These are phyloP conservation scores for Durusdinium trenchii DNA, from an alignment of 73 alveolate species.

Conservation along the genomic window DNA sequence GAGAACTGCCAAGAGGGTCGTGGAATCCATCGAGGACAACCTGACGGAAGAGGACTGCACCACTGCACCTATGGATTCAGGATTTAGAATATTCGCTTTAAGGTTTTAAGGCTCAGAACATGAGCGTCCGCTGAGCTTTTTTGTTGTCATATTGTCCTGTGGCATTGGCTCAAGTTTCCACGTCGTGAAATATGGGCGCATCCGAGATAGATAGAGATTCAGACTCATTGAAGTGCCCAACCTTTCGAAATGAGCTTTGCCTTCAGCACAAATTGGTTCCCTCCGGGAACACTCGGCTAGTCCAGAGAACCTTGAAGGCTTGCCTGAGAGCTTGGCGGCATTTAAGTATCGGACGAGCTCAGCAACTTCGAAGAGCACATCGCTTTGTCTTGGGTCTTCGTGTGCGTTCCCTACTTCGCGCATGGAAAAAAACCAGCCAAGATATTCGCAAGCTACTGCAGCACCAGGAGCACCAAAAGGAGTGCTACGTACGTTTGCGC, in stretches of 20 bases:
- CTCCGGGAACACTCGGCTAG: too few relatives aligned
- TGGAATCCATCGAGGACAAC: slow-evolving; percentile 79
- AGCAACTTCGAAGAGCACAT: slow-evolving; percentile 40
- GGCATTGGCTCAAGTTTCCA: too few relatives aligned
- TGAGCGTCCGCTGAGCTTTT: too few relatives aligned
- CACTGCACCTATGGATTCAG: too few relatives aligned
- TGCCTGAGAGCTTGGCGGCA: slow-evolving; percentile 36
- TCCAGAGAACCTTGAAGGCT: neutral
- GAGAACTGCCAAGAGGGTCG: slow-evolving; percentile 88
- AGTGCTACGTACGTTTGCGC: neutral
- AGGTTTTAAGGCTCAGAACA: too few relatives aligned
- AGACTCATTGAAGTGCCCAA: too few relatives aligned
- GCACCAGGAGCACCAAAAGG: slow-evolving; percentile 40
- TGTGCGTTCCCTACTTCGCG: slow-evolving; percentile 56
- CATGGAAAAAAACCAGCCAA: slow-evolving; percentile 21
- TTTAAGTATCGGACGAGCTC: slow-evolving; percentile 31
- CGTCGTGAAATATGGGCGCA: too few relatives aligned
- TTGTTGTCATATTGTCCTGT: too few relatives aligned
- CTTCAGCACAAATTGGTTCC: too few relatives aligned
- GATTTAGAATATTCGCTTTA: too few relatives aligned
- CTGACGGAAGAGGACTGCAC: slow-evolving; percentile 60
- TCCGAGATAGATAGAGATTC: too few relatives aligned
- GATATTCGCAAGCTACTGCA: slow-evolving; percentile 21
- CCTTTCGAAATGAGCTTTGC: too few relatives aligned
- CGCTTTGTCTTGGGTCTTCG: slow-evolving; percentile 45